These are phyloP conservation scores for Rhododendron kiyosumense DNA, from an alignment of 148 eudicot species.

Conservation along the genomic window DNA sequence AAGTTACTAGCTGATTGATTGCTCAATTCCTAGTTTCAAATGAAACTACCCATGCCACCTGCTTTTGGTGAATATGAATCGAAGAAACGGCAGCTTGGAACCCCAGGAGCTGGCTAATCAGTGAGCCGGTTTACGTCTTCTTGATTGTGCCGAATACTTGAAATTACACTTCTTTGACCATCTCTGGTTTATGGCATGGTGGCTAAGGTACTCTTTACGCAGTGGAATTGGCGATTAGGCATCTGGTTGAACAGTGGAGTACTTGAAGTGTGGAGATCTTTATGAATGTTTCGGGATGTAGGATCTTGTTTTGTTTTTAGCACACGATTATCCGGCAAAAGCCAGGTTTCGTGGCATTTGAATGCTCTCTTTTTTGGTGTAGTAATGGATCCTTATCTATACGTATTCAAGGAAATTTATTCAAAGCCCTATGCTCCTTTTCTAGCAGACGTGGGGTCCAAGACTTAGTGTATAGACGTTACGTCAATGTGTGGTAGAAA, in stretches of 20 bases:
- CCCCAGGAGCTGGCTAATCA: not conserved
- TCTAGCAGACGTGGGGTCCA: too few species aligned
- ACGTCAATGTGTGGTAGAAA: not conserved
- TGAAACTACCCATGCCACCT: not conserved
- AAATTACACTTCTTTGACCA: not conserved
- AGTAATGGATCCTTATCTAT: not conserved
- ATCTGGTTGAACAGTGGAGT: not conserved
- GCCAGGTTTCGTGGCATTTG: not conserved
- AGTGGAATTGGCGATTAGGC: not conserved
- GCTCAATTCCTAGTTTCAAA: not conserved
- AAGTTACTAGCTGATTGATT: not conserved
- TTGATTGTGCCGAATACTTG: not conserved
- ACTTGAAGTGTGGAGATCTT: not conserved
- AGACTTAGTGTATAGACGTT: too few species aligned
- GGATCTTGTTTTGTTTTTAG: not conserved
- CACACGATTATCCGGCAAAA: not conserved
- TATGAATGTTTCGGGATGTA: not conserved
- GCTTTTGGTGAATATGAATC: not conserved
- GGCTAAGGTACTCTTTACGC: slow-evolving; percentile 9
- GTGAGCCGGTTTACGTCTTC: not conserved
- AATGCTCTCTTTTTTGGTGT: not conserved
- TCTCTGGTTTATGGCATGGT: slow-evolving; percentile 13
- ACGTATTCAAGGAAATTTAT: not conserved
- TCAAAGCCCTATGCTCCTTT: not conserved
- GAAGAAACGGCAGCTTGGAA: not conserved